Conservation (phyloP, 2,329 filamentous ascomycete genomes). For the Claviceps fusiformis region DNA sequence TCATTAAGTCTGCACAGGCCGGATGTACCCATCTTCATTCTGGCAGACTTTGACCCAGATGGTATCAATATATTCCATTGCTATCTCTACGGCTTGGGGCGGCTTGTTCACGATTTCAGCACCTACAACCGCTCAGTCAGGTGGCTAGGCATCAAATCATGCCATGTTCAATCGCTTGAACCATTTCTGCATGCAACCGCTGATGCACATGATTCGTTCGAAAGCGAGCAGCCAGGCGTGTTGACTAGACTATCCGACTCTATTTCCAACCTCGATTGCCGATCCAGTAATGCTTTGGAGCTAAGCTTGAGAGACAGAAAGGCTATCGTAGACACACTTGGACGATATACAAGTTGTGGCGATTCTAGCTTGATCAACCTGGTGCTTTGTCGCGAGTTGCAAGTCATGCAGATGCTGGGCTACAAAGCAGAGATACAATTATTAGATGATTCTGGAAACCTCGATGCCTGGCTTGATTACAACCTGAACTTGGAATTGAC, state of each 20-base stretch:
- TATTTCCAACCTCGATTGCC: conserved; percentile 15
- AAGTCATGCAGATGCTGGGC: conserved; percentile 60
- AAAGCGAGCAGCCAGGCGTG: neutral
- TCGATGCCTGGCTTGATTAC: conserved; percentile 36
- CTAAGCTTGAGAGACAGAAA: conserved; percentile 44
- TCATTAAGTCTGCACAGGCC: conserved; percentile 34
- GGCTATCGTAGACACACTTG: conserved; percentile 40
- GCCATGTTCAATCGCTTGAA: conserved; percentile 22
- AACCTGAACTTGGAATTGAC: conserved; percentile 17
- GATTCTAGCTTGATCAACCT: neutral
- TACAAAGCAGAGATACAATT: conserved; percentile 68
- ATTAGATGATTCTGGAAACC: conserved; percentile 40
- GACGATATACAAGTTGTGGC: conserved; percentile 18
- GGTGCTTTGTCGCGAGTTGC: conserved; percentile 41
- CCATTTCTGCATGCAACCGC: neutral
- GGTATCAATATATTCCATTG: conserved; percentile 61
- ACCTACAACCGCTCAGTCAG: conserved; percentile 35
- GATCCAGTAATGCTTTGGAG: conserved; percentile 16
- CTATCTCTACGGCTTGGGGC: conserved; percentile 57
- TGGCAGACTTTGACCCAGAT: conserved; percentile 67
- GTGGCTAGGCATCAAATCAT: conserved; percentile 50
- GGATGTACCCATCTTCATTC: conserved; percentile 41
- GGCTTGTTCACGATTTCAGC: conserved; percentile 44
- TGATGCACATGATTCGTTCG: neutral
- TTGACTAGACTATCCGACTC: conserved; percentile 1